Base-by-base conservation (phyloP, 2,329 filamentous ascomycete species). In the Sporothrix phasma region DNA sequence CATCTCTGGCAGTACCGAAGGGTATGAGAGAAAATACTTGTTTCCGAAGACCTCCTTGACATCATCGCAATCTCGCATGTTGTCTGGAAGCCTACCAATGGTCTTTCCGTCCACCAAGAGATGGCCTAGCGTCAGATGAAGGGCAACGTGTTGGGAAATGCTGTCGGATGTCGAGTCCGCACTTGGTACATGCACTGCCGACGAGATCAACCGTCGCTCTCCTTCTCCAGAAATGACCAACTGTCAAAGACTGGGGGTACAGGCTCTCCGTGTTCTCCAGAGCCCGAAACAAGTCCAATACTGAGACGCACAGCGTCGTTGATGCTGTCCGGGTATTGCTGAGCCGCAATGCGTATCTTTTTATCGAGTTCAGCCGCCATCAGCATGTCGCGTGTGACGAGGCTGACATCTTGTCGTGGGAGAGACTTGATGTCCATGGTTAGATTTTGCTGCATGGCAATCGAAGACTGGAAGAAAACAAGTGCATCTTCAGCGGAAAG, bases 1-100 rank as follows among this genome's bases (percentile, higher is more conserved):
- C 80, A 88, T 85, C 0, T 81, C 83, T 0, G 69, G 71, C 0
- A 83, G 65, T 0, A 67, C 64, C 0, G 85, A 88, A 0, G 84
- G 80, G 22, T 72, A 81, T 0, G 80, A 81, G 0, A 79, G 75
- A 0, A 87, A 76, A 29, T 76, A 75, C 15, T 81, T 78, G 1
- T 78, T 72, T 0, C 81, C 81, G 68, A 89, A 87, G 0, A 89
- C 74, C 3, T 78, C 74, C 5, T 73, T 70, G 7, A 87, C 74
- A 1, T 72, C 69, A 0, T 65, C 56, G 0, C 78, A 74, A 3
- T 80, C 19, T 76, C 77, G 67, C 49, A 83, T 80, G 1, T 80
- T 73, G 0, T 76, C 69, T 0, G 86, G 85, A 0, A 88, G 75
- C 13, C 79, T 82, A 0, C 76, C 69, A 2, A 74, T 62, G 1